phyloP scores from a whole-genome alignment of 352 stramenopile species.

The Chrysophaeum taylorii region DNA sequence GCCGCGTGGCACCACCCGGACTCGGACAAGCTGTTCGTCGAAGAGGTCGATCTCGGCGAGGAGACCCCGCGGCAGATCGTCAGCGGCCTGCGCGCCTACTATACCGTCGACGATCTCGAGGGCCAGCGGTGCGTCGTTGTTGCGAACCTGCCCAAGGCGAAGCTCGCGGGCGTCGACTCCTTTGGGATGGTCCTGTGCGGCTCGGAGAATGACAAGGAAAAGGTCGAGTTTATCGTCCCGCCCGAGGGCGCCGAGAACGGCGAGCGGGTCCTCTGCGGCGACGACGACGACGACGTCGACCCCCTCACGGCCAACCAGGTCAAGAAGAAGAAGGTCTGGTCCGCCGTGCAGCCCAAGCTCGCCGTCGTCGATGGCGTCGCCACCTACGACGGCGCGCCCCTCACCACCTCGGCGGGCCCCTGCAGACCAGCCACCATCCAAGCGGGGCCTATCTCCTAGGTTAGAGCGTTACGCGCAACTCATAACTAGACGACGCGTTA shows the following conservation, averaged over 20 bases:
- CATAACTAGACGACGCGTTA: too few relatives aligned
- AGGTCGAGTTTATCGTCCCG: constrained; percentile 84
- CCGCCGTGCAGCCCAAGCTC: background rate
- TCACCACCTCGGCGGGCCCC: too few relatives aligned
- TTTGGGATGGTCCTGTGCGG: constrained; percentile 94
- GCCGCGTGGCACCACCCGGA: constrained; percentile 55
- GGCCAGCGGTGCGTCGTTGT: constrained; percentile 85
- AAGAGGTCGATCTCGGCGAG: constrained; percentile 96
- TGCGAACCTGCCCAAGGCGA: constrained; percentile 92
- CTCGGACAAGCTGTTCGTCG: constrained; percentile 87
- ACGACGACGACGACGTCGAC: constrained; percentile 41
- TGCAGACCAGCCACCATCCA: too few relatives aligned
- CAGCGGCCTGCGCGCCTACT: constrained; percentile 84
- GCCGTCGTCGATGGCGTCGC: background rate
- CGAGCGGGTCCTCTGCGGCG: constrained; percentile 68
- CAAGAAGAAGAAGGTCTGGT: constrained; percentile 53
- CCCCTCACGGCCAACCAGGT: constrained; percentile 51
- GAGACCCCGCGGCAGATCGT: constrained; percentile 83
- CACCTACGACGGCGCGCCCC: constrained; percentile 9
- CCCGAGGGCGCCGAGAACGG: constrained; percentile 75
- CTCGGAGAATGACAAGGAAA: constrained; percentile 59
- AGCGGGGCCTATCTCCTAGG: too few relatives aligned
- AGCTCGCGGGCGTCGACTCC: constrained; percentile 87
- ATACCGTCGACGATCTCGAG: constrained; percentile 85
- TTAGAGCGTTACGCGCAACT: too few relatives aligned